phyloP scores from a whole-genome alignment of 164 flowering plant species.

The Vitis labrusca region DNA sequence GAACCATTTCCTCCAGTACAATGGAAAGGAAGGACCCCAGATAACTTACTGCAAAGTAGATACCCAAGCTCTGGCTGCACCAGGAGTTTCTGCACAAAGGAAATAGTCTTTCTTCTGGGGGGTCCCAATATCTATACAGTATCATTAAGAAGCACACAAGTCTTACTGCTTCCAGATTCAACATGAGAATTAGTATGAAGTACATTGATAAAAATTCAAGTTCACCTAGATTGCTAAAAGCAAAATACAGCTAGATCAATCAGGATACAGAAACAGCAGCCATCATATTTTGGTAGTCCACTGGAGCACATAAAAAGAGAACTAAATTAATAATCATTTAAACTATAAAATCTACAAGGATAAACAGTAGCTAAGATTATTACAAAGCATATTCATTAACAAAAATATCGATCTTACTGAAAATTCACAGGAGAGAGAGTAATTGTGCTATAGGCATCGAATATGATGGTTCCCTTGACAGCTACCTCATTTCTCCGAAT shows the following conservation, averaged over 20 bases:
- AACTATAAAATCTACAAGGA: neutral
- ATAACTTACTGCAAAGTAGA: conserved; percentile 87
- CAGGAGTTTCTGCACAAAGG: conserved; percentile 98
- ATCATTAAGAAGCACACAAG: conserved; percentile 41
- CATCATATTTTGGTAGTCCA: conserved; percentile 95
- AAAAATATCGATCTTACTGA: conserved; percentile 56
- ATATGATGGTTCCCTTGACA: conserved; percentile 79
- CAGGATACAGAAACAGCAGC: conserved; percentile 98
- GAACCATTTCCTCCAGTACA: neutral
- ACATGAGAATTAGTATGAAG: neutral
- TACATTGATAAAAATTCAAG: neutral
- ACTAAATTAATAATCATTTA: conserved; percentile 10
- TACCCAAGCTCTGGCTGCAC: conserved; percentile 98
- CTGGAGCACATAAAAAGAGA: conserved; percentile 43
- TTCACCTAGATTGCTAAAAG: neutral
- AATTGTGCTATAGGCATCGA: conserved; percentile 88
- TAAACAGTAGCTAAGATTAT: neutral
- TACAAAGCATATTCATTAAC: neutral
- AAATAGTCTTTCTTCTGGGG: conserved; percentile 94
- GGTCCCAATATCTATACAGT: conserved; percentile 74
- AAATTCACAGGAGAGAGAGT: conserved; percentile 89
- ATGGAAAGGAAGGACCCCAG: no score
- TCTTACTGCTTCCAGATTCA: neutral
- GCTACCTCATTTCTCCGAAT: conserved; percentile 79
- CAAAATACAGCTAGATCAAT: neutral